These are phyloP conservation scores for Neurospora sp. DNA, from an alignment of 495 filamentous ascomycete species.

Conservation along the genomic window DNA sequence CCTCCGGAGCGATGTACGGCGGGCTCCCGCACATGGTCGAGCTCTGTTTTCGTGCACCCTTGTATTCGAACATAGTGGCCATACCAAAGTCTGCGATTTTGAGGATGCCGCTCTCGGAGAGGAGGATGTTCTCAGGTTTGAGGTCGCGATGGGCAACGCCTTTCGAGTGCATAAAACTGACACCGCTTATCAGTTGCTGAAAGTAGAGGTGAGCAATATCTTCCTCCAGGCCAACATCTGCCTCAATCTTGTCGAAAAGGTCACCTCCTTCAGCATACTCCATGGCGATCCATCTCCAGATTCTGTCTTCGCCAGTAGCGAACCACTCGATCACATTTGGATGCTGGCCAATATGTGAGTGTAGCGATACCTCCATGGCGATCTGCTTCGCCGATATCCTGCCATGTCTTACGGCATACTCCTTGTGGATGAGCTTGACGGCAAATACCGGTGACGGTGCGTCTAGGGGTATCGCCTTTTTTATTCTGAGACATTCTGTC, in stretches of 20 bases:
- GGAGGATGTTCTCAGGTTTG: constrained; percentile 82
- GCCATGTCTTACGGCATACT: constrained; percentile 79
- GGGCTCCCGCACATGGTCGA: constrained; percentile 91
- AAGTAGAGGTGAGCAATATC: constrained; percentile 97
- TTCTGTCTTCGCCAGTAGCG: constrained; percentile 68
- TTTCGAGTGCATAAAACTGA: constrained; percentile 91
- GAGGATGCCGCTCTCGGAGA: constrained; percentile 73
- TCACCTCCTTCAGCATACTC: constrained; percentile 93
- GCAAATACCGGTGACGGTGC: constrained; percentile 72
- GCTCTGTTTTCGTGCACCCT: constrained; percentile 67
- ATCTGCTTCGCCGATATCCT: constrained; percentile 83
- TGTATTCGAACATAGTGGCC: constrained; percentile 84
- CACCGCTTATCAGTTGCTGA: constrained; percentile 77
- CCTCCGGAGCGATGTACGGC: constrained; percentile 94
- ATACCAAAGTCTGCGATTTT: constrained; percentile 98
- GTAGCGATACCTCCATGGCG: constrained; percentile 76
- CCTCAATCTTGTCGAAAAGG: constrained; percentile 98
- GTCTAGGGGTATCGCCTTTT: constrained; percentile 75
- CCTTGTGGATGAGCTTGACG: constrained; percentile 97
- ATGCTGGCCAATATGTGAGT: constrained; percentile 78
- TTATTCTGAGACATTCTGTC: constrained; percentile 53
- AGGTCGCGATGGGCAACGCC: constrained; percentile 84
- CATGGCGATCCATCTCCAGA: constrained; percentile 99
- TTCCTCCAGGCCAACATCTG: constrained; percentile 83
- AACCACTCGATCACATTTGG: constrained; percentile 91